Evolutionary conservation across 2,329 filamentous ascomycete genomes (phyloP).

Genomic region (Aaosphaeria arxii): DNA sequence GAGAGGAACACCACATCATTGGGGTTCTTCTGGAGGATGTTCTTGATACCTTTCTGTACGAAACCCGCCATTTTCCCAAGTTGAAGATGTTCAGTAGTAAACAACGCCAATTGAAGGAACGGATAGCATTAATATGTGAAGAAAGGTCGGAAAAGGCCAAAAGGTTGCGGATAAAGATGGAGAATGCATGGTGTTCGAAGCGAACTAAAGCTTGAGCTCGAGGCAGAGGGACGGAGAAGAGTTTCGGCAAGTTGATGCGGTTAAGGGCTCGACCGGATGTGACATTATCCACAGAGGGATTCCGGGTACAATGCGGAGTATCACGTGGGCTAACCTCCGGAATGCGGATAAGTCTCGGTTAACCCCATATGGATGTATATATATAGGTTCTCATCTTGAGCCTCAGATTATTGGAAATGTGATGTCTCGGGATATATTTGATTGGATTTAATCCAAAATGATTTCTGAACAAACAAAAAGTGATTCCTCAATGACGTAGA

Average conservation of each 20-base stretch:
- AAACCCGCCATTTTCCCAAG: conserved; percentile 38
- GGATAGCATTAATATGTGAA: not conserved
- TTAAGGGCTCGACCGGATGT: too few species aligned
- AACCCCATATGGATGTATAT: too few species aligned
- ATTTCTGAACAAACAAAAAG: too few species aligned
- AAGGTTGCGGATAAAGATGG: conserved; percentile 10
- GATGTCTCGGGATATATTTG: too few species aligned
- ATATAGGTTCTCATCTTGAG: too few species aligned
- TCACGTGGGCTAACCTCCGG: too few species aligned
- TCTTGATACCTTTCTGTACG: conserved; percentile 63
- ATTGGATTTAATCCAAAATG: too few species aligned
- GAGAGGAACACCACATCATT: conserved; percentile 86
- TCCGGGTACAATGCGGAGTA: too few species aligned
- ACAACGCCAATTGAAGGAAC: not conserved
- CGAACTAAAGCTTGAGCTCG: conserved; percentile 22
- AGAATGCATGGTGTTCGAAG: conserved; percentile 14
- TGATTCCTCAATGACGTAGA: too few species aligned
- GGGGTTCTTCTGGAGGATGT: conserved; percentile 74
- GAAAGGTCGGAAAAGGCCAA: not conserved
- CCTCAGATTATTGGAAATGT: too few species aligned
- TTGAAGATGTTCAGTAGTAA: not conserved
- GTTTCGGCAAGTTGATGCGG: conserved; percentile 32
- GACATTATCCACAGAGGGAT: too few species aligned
- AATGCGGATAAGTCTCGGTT: too few species aligned
- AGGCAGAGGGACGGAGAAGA: conserved; percentile 10